These are phyloP conservation scores for Podospora pseudoanserina DNA, from an alignment of 495 filamentous ascomycete genomes.

Conservation along the genomic window DNA sequence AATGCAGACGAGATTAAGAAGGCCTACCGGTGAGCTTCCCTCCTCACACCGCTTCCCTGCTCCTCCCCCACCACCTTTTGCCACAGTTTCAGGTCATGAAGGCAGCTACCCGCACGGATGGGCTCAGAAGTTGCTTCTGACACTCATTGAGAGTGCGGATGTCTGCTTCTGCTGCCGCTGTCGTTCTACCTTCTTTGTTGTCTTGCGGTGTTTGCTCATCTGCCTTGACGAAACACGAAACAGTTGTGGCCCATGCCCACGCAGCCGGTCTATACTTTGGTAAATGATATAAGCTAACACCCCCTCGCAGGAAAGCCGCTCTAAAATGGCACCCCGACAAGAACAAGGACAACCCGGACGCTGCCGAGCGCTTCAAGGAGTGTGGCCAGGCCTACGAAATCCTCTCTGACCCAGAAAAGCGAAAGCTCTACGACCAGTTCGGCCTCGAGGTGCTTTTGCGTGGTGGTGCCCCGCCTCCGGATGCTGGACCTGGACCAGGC, in stretches of 20 bases:
- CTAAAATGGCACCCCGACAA: constrained; percentile 96
- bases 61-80: constrained; percentile 1
- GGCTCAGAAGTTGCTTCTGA: constrained; percentile 7
- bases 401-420: constrained; percentile 93
- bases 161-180: neutral
- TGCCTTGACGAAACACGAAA: neutral
- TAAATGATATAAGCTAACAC: constrained; percentile 19
- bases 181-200: neutral
- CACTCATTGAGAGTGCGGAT: neutral
- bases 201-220: neutral
- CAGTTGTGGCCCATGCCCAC: neutral
- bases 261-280: neutral
- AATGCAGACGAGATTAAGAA: constrained; percentile 96
- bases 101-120: neutral
- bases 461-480: constrained; percentile 70
- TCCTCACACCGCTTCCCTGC: constrained; percentile 8
- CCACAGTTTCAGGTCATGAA: neutral
- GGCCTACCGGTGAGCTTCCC: constrained; percentile 68
- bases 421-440: constrained; percentile 91
- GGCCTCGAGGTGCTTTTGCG: constrained; percentile 89
- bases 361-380: constrained; percentile 91
- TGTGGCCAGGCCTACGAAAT: constrained; percentile 97
- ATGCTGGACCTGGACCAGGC: constrained; percentile 44
- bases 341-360: constrained; percentile 84
- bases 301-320: constrained; percentile 66